phyloP scores from a whole-genome alignment of 2,329 filamentous ascomycete genomes.

The Madurella fahalii region DNA sequence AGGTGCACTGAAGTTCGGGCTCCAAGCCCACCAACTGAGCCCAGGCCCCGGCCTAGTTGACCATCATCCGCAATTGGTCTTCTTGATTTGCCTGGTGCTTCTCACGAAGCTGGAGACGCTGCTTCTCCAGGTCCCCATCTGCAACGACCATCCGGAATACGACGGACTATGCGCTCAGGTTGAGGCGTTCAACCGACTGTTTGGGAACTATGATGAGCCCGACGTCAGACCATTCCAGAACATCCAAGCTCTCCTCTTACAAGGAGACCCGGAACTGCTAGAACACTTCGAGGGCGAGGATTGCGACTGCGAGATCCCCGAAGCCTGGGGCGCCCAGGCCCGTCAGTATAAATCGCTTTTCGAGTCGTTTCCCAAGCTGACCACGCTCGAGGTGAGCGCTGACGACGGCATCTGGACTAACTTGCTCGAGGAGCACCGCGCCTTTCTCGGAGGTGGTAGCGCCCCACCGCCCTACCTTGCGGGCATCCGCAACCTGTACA shows the following conservation, averaged over 20 bases:
- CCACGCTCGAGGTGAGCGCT: conserved; percentile 25
- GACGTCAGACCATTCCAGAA: conserved; percentile 16
- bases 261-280: conserved; percentile 27
- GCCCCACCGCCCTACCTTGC: conserved; percentile 13
- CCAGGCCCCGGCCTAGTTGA: conserved; percentile 6
- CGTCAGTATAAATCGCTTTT: conserved; percentile 22
- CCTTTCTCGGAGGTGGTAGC: background rate
- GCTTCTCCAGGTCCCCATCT: conserved; percentile 26
- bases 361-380: conserved; percentile 20
- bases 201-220: background rate
- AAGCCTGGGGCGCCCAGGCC: conserved; percentile 22
- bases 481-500: conserved; percentile 24
- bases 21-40: background rate
- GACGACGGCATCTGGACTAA: conserved; percentile 26
- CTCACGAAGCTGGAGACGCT: conserved; percentile 22
- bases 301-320: conserved; percentile 20
- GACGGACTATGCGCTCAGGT: conserved; percentile 17
- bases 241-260: conserved; percentile 25
- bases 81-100: conserved; percentile 20
- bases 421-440: background rate
- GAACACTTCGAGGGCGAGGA: conserved; percentile 22
- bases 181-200: background rate
- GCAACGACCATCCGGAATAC: conserved; percentile 24
- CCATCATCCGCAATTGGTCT: conserved; percentile 21
- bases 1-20: background rate